Evolutionary conservation across 2,329 filamentous ascomycete species (phyloP), one percentile per base, ranked within the genome.

Genomic region (Neopestalotiopsis clavispora): DNA sequence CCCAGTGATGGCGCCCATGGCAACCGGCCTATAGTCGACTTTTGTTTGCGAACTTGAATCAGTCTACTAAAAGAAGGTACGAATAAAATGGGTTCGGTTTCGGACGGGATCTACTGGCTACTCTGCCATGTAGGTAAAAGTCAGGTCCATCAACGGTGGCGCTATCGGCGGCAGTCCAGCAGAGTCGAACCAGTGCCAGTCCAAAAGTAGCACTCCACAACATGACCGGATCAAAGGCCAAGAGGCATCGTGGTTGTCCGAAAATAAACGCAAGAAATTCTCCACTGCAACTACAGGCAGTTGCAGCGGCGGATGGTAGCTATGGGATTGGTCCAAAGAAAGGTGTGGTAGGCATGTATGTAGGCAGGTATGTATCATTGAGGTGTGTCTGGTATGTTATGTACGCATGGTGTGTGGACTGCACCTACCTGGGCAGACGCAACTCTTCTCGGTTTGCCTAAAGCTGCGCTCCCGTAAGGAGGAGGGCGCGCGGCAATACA

Each of bases 381-480:
- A n/a, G 13, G 42, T 14, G 42, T 14, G 12, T n/a, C 42, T 49
- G 42, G 42, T 13, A 49, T 42, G 40, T 14, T n/a, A 17, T 14
- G 42, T 20, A 52, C 45, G 20, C 10, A 38, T 38, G 34, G 34
- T 38, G 34, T 38, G 34, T 38, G 34, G 34, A 1, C 34, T 38
- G 34, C 34, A 38, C 34, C 34, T 38, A 38, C 34, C 34, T 38
- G 34, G 34, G 34, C 34, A 38, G 23, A 38, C 34, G 49, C 49
- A 56, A 13, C 34, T 52, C 40, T 64, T 17, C 61, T 64, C 61
- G 61, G 61, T n/a, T 64, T 64, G n/a, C 61, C 61, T 23, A 64
- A 64, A 64, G 34, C 32, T 49, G 61, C 40, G 20, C 42, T 64
- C 40, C 61, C 61, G 61, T 38, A 64, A 23, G n/a, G 30, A 62